These are phyloP conservation scores for Hypoxylon sp. DNA, from an alignment of 2,329 filamentous ascomycete genomes.

Conservation along the genomic window DNA sequence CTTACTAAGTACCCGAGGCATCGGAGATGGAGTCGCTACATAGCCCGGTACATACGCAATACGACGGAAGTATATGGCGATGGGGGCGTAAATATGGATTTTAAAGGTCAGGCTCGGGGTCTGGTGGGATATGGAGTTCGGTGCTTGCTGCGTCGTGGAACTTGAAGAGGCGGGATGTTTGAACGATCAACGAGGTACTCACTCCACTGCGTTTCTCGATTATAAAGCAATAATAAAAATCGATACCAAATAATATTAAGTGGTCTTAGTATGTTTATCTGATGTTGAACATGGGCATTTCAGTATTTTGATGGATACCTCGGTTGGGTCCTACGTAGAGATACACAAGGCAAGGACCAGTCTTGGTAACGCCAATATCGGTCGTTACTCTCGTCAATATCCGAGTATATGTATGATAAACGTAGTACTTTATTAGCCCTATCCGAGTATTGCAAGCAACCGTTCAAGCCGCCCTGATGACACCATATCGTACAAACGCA, in stretches of 20 bases:
- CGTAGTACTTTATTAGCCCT: constrained; percentile 8
- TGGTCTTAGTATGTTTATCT: neutral
- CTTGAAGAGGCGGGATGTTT: neutral
- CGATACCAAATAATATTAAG: constrained; percentile 2
- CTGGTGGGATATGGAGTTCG: constrained; percentile 2
- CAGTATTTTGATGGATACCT: neutral
- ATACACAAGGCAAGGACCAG: neutral
- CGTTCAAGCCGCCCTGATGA: neutral
- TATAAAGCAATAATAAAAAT: neutral
- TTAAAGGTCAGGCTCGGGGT: neutral
- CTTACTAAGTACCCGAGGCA: neutral
- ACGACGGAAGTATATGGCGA: constrained; percentile 6
- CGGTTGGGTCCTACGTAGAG: neutral
- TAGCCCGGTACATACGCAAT: constrained; percentile 2
- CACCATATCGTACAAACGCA: constrained; percentile 27
- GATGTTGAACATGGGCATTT: neutral
- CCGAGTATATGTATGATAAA: constrained; percentile 17
- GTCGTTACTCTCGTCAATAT: constrained; percentile 9
- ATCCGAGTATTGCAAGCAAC: constrained; percentile 3
- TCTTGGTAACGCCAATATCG: neutral
- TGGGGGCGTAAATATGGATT: constrained; percentile 12
- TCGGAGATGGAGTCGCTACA: constrained; percentile 2
- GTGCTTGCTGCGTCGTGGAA: neutral
- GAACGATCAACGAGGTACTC: constrained; percentile 7
- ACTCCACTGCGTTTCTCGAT: neutral